Percentiles rank a stretch among this genome's conserved stretches.
These are phyloP conservation scores for Cornus suecica DNA, from an alignment of 148 eudicot genomes.

Conservation along the genomic window DNA sequence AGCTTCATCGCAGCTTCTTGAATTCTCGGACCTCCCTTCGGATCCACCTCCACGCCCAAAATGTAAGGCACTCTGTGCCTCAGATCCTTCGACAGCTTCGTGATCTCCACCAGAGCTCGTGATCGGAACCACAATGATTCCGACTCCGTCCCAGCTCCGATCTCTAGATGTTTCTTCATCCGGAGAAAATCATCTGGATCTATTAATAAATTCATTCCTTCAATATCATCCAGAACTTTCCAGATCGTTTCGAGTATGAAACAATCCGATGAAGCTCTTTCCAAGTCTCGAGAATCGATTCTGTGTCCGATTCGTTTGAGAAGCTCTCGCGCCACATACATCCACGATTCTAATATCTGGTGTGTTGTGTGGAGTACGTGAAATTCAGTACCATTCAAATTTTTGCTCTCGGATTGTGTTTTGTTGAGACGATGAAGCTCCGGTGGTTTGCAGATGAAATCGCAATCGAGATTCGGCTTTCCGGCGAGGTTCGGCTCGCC, in stretches of 20 bases:
- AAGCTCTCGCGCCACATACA: conserved; percentile 29
- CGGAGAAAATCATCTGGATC: conserved; percentile 68
- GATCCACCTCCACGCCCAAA: conserved; percentile 69
- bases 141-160: conserved; percentile 40
- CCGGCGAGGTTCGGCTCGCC: conserved; percentile 71
- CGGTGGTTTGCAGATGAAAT: conserved; percentile 53
- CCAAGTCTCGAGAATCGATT: conserved; percentile 25
- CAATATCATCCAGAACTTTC: conserved; percentile 51
- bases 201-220: conserved; percentile 54
- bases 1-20: conserved; percentile 79
- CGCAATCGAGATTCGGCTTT: conserved; percentile 70
- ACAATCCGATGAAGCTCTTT: conserved; percentile 44
- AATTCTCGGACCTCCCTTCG: conserved; percentile 70
- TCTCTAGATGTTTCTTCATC: conserved; percentile 44
- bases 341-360: conserved; percentile 76
- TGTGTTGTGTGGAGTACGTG: conserved; percentile 44
- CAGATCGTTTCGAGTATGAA: conserved; percentile 60
- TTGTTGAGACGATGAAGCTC: conserved; percentile 56
- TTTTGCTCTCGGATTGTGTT: conserved; percentile 24
- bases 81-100: conserved; percentile 54
- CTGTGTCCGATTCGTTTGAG: conserved; percentile 30
- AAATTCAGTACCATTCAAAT: conserved; percentile 42
- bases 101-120: conserved; percentile 40
- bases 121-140: conserved; percentile 75
- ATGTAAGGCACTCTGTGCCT: conserved; percentile 60